A percentile compares a stretch with the other conserved stretches of the same genome.
These are phyloP conservation scores for Dichomitus squalens DNA, from an alignment of 1,284 basidiomycete genomes.

Conservation along the genomic window DNA sequence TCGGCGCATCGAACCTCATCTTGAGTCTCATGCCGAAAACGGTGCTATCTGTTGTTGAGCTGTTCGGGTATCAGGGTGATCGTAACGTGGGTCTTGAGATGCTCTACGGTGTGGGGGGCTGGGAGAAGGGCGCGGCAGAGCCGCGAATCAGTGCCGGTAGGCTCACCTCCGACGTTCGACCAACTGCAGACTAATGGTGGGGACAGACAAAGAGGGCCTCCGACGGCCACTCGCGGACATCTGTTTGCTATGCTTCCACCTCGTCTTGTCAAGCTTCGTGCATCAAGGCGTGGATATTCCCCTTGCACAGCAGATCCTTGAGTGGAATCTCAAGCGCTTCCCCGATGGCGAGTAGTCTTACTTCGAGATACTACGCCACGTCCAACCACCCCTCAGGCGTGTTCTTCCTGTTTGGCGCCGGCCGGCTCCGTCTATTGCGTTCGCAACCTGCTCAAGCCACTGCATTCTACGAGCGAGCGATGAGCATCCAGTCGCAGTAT, in stretches of 20 bases:
- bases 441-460: conserved; percentile 80
- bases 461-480: conserved; percentile 69
- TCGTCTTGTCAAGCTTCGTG: conserved; percentile 84
- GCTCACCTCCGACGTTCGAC: conserved; percentile 21
- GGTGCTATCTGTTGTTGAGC: conserved; percentile 77
- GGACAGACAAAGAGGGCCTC: conserved; percentile 75
- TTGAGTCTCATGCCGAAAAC: conserved; percentile 84
- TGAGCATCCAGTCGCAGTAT: conserved; percentile 65
- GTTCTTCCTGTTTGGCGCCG: conserved; percentile 95
- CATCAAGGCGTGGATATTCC: conserved; percentile 77
- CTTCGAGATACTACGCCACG: neutral
- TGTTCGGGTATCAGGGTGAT: conserved; percentile 93
- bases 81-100: conserved; percentile 74
- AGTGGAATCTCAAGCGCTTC: conserved; percentile 81
- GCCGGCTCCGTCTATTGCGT: conserved; percentile 78
- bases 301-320: conserved; percentile 73
- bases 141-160: conserved; percentile 54
- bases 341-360: conserved; percentile 54
- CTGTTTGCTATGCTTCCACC: conserved; percentile 89
- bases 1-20: conserved; percentile 82
- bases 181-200: neutral
- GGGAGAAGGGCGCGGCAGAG: conserved; percentile 57
- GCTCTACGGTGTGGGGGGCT: conserved; percentile 84
- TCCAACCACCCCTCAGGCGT: conserved; percentile 53
- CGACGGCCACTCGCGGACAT: conserved; percentile 88